phyloP scores from a whole-genome alignment of 1,284 basidiomycete genomes.

The Fomitopsis betulina region DNA sequence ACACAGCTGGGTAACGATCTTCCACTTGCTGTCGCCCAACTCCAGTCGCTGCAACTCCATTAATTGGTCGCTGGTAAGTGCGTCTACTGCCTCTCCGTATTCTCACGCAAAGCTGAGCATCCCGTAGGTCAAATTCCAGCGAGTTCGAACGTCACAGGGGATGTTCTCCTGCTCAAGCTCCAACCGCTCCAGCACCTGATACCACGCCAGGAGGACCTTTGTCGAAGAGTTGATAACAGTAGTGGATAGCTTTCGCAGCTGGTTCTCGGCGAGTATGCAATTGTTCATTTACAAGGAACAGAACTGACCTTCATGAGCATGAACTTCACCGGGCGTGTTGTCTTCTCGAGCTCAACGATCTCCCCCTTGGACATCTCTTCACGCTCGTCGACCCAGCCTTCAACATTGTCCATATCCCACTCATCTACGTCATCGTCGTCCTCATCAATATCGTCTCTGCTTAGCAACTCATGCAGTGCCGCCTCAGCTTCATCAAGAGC shows the following conservation, averaged over 20 bases:
- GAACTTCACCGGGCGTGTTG: constrained; percentile 12
- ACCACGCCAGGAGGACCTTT: background rate
- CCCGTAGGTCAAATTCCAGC: background rate
- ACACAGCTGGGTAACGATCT: constrained; percentile 16
- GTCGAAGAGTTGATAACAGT: background rate
- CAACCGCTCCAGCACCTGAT: background rate
- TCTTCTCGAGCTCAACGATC: constrained; percentile 3
- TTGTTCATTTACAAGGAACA: constrained; percentile 1
- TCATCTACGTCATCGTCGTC: background rate
- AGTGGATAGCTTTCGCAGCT: background rate
- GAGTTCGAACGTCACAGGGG: background rate
- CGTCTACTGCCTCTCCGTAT: background rate
- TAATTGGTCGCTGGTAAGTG: background rate
- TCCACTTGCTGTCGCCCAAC: constrained; percentile 21
- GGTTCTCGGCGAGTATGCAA: too few species aligned
- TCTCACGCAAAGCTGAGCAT: background rate
- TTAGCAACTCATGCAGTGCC: background rate
- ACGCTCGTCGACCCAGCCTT: constrained; percentile 10
- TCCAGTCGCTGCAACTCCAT: constrained; percentile 15
- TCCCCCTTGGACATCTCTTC: constrained; percentile 7
- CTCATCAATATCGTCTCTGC: background rate
- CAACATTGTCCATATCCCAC: constrained; percentile 6
- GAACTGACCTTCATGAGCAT: constrained; percentile 15
- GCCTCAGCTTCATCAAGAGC: background rate
- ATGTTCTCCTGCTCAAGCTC: background rate